Evolutionary conservation across 306 rosid species (phyloP).

Genomic region (Abrus precatorius): DNA sequence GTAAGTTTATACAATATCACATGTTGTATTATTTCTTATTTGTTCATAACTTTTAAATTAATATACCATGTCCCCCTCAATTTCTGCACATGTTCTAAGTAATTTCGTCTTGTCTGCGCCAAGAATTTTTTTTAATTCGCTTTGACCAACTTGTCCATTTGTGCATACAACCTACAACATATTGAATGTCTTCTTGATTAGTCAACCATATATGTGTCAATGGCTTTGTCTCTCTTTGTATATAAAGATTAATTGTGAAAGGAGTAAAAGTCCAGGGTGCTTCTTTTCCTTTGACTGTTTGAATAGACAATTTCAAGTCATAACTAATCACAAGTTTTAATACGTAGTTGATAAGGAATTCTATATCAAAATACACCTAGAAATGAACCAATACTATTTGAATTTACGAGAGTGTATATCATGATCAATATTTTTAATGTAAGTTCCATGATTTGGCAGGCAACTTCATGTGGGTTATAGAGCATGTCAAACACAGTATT

Average conservation of each 20-base stretch:
- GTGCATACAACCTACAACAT: neutral
- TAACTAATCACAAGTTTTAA: constrained; percentile 33
- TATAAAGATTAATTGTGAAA: neutral
- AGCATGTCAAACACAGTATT: neutral
- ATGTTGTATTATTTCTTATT: too few species aligned
- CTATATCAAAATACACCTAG: neutral
- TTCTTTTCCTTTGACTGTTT: constrained; percentile 60
- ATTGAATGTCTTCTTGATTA: constrained; percentile 8
- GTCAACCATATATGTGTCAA: constrained; percentile 38
- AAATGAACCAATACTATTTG: constrained; percentile 13
- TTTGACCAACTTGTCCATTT: constrained; percentile 12
- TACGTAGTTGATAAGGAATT: constrained; percentile 11
- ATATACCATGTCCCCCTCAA: constrained; percentile 15
- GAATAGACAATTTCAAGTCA: constrained; percentile 54
- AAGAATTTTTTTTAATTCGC: neutral
- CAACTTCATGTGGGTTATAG: constrained; percentile 22
- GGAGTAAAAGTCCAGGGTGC: constrained; percentile 17
- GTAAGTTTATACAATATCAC: too few species aligned
- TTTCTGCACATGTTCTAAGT: constrained; percentile 48
- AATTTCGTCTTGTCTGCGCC: constrained; percentile 48
- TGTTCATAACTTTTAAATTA: too few species aligned
- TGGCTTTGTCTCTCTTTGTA: neutral
- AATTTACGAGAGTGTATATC: neutral
- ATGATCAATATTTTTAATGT: neutral
- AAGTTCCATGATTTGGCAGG: neutral